Evolutionary conservation across 1,284 basidiomycete species (phyloP), one percentile per base, ranked within the genome.

Genomic region (Moniliella sp.): DNA sequence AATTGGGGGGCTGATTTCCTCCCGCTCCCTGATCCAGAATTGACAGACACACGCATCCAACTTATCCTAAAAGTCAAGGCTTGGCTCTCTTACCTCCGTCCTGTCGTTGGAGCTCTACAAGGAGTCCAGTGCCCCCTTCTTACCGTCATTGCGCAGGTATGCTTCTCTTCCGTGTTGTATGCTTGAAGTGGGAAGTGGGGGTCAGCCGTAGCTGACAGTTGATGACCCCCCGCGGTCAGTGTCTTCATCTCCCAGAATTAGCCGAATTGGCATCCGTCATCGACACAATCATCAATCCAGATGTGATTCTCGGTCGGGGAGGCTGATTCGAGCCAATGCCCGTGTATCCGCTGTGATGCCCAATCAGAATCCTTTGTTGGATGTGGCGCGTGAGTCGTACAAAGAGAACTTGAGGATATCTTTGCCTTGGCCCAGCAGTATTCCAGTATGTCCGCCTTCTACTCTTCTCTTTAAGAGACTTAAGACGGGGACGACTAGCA

Each of bases 331-430:
- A 35, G 23, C 15, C 78, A 75, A 66, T 77, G 76, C 27, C 13
- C 41, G 28, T 15, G 18, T 17, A 10, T 30, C 42, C 9, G 26
- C 19, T 17, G 1, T 51, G 34, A 41, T 45, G 30, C 75, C 78
- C 1, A 76, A 78, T 39, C 70, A 68, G 45, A 78, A 82, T 43
- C 71, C 72, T 13, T 67, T 88, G 7, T 72, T 94, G 8, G 84
- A 93, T 43, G 78, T 93, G 3, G 86, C 84, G 1, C 71, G 86
- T 5, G 77, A 81, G 52, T 86, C 84, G 0, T 63, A 77, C 64
- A 78, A 76, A 47, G 84, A 91, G 56, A 86, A 86, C 43, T 67
- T 83, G 11, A 26, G 11, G 45, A 44, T 15, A 32, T 42, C 23
- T 10, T 4, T 12, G 9, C 15, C 5, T 8, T 11, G 1, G 4